phyloP scores from a whole-genome alignment of 2,329 filamentous ascomycete species.

The Mariannaea sp. region DNA sequence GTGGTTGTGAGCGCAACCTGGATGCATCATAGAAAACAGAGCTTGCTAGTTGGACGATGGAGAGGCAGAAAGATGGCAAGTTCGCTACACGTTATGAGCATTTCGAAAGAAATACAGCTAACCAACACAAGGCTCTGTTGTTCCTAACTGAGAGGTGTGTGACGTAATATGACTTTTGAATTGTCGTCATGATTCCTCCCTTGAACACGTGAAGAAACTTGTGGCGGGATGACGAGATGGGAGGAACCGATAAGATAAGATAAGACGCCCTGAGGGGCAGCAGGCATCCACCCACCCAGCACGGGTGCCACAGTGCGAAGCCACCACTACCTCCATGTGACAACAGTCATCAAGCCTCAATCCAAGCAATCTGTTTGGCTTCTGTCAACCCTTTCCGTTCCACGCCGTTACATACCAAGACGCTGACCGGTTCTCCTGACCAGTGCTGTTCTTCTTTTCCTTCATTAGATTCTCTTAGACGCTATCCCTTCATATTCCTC shows the following conservation, averaged over 20 bases:
- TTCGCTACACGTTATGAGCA: no score
- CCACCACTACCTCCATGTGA: constrained; percentile 39
- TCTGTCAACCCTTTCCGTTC: constrained; percentile 15
- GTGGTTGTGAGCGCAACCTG: no score
- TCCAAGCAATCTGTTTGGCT: constrained; percentile 3
- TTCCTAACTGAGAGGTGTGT: no score
- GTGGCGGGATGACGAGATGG: constrained; percentile 16
- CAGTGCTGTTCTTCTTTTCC: background rate
- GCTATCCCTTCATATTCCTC: background rate
- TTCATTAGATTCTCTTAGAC: background rate
- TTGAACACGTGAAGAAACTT: background rate
- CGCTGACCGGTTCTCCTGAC: constrained; percentile 4
- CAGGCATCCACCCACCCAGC: constrained; percentile 21
- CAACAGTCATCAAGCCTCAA: constrained; percentile 29
- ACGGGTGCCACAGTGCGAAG: constrained; percentile 26
- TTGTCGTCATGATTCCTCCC: background rate
- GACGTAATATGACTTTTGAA: no score
- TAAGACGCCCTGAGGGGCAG: background rate
- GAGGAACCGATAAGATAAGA: constrained; percentile 15
- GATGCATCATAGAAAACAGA: no score
- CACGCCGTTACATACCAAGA: constrained; percentile 13
- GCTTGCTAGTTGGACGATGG: no score
- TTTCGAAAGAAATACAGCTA: no score
- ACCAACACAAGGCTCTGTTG: no score
- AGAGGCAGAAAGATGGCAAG: no score